Evolutionary conservation across 2,329 filamentous ascomycete species (phyloP).

Genomic region (Sporothrix brunneoviolacea): DNA sequence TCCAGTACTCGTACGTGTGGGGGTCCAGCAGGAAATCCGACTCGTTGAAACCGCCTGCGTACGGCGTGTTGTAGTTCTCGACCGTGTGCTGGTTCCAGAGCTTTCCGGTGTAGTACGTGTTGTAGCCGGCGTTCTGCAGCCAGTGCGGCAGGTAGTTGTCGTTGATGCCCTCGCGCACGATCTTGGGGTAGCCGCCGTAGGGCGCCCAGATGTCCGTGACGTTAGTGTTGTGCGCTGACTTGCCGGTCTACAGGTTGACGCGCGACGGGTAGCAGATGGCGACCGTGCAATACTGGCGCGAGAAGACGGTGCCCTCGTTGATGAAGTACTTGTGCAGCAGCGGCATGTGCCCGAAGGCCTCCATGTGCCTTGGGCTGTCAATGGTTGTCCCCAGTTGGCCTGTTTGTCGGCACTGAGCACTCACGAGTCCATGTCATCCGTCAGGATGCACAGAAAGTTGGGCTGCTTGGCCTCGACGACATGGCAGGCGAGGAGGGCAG

Average conservation of each 20-base stretch:
- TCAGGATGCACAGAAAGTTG: neutral
- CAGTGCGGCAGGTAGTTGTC: too few relatives aligned
- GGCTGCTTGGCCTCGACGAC: neutral
- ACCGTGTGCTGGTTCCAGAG: constrained; percentile 57
- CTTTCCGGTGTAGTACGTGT: too few relatives aligned
- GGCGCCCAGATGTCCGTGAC: too few relatives aligned
- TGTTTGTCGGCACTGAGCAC: neutral
- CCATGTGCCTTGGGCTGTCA: neutral
- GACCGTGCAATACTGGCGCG: neutral
- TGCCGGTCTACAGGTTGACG: too few relatives aligned
- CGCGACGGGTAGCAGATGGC: too few relatives aligned
- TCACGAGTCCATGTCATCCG: constrained; percentile 2
- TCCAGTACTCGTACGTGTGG: constrained; percentile 57
- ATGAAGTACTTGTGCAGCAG: neutral
- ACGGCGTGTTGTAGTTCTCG: constrained; percentile 53
- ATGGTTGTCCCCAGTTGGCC: neutral
- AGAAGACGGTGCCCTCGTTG: neutral
- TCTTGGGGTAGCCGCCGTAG: too few relatives aligned
- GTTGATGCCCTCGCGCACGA: too few relatives aligned
- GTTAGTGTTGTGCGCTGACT: too few relatives aligned
- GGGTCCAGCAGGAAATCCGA: constrained; percentile 53
- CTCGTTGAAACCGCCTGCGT: constrained; percentile 51
- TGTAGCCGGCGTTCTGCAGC: too few relatives aligned
- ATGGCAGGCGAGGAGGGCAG: neutral
- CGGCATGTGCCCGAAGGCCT: neutral